Percentiles rank a stretch among this genome's conserved stretches.
Evolutionary conservation across 306 rosid genomes (phyloP).

Genomic region (Styphnolobium japonicum): DNA sequence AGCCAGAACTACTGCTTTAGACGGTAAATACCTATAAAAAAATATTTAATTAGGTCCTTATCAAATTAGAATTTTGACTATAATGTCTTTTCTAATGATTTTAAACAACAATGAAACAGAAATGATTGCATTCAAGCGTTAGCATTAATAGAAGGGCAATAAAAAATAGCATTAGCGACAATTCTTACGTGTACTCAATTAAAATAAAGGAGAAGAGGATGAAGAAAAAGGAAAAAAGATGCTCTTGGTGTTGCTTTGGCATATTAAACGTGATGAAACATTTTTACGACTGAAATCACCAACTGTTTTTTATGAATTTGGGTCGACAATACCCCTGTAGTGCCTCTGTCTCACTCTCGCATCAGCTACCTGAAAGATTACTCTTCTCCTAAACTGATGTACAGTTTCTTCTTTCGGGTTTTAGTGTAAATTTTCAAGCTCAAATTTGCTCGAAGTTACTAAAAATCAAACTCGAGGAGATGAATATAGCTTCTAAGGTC

Average conservation of each 20-base stretch:
- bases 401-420: not conserved
- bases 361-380: not conserved
- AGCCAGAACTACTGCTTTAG: not conserved
- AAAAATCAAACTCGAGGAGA: not conserved
- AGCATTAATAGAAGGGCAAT: not conserved
- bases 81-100: not conserved
- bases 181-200: constrained; percentile 26
- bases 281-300: not conserved
- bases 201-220: constrained; percentile 2
- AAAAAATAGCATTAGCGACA: not conserved
- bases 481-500: not conserved
- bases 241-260: not conserved
- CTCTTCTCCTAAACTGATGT: not conserved
- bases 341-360: not conserved
- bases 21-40: not conserved
- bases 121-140: not conserved
- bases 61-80: not conserved
- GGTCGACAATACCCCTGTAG: not conserved
- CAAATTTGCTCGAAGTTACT: not conserved
- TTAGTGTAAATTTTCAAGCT: not conserved
- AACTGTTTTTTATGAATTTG: not conserved
- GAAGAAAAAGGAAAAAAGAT: not conserved
- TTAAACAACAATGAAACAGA: not conserved
- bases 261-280: not conserved
- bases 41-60: not conserved